Base-by-base conservation (phyloP, 345 rosid species). In the Camelina hispida region DNA sequence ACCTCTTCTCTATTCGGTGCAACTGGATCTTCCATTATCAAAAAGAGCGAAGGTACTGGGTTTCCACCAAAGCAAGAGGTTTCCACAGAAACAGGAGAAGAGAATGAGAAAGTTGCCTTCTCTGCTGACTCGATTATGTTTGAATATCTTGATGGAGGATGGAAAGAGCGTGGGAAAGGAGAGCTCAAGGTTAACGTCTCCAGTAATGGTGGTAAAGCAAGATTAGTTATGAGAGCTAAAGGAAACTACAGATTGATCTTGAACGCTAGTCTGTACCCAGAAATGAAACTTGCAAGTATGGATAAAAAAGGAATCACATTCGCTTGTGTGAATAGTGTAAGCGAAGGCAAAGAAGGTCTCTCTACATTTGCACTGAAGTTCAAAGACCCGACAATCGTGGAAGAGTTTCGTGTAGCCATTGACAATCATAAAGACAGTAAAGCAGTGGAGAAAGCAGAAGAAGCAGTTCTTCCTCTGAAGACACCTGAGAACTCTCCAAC, bases 131-230 rank as follows among this genome's bases (percentile, higher is more conserved):
- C 97, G 2, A 79, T 84, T 28, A 67, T 90, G 79, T 95, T 90
- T 71, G 99, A 95, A 66, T 95, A 62, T 74, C 57, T 80, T 6
- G 89, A 88, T 65, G 88, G 91, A 22, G 77, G 80, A 42, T 95
- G 99, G 99, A 95, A 91, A 86, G 99, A 95, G 80, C 97, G 99
- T 13, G 99, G 99, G 7, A 93, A 95, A 84, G 98, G 99, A 74
- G 99, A 86, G 66, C 72, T 92, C 54, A 95, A 88, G 82, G 93
- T 95, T 73, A 93, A 95, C 40, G 90, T 92, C 7, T 84, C 88
- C 1, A 82, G 89, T 47, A 25, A 77, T 5, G 96, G 81, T 15
- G 88, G 84, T 69, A 89, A 69, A 76, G 92, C 90, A 50, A 89
- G 99, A 62, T 69, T 95, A 20, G 77, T 95, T 5, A 95, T 95